A percentile compares a stretch with the other conserved stretches of the same genome.
Conservation (phyloP, 768 basidiomycete genomes). For the Suillus plorans region DNA sequence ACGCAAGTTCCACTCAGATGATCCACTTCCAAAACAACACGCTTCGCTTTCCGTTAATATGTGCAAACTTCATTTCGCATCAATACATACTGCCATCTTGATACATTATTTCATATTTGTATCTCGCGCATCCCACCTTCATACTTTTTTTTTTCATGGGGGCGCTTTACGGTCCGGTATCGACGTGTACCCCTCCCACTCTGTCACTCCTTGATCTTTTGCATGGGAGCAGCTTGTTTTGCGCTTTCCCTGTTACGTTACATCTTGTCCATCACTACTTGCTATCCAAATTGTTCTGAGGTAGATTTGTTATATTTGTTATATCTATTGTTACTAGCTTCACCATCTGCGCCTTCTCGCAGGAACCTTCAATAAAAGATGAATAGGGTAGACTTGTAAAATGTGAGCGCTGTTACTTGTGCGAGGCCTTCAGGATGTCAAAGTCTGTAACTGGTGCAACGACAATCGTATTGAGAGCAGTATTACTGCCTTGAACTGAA, state of each 20-base stretch:
- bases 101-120: slow-evolving; percentile 11
- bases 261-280: slow-evolving; percentile 6
- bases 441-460: neutral
- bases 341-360: neutral
- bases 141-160: neutral
- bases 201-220: slow-evolving; percentile 7
- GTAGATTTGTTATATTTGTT: neutral
- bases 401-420: neutral
- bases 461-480: neutral
- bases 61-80: slow-evolving; percentile 3
- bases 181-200: slow-evolving; percentile 4
- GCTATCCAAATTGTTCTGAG: neutral
- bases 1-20: slow-evolving; percentile 14
- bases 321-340: neutral
- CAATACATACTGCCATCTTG: slow-evolving; percentile 9
- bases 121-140: neutral
- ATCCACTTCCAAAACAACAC: neutral
- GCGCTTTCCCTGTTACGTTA: slow-evolving; percentile 6
- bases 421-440: neutral
- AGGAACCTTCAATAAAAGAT: neutral
- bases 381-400: neutral
- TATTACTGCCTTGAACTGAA: neutral
- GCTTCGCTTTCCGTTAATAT: neutral
- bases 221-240: slow-evolving; percentile 10
- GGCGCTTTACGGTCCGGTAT: slow-evolving; percentile 6